phyloP scores from a whole-genome alignment of 306 rosid species.

The Trifolium subterraneum region DNA sequence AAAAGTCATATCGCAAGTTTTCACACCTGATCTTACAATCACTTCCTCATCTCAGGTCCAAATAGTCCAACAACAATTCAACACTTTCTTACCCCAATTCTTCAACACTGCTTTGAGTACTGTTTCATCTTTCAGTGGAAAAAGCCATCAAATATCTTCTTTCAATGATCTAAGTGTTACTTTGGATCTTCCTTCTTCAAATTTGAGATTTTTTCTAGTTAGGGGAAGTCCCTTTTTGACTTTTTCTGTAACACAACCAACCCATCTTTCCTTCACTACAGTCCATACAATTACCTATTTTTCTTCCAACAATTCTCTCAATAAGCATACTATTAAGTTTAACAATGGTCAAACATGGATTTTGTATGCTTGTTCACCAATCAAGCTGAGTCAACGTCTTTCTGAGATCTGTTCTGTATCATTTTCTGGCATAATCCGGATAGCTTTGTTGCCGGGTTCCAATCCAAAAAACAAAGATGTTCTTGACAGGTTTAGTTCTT shows the following conservation, averaged over 20 bases:
- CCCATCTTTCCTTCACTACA: neutral
- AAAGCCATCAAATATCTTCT: neutral
- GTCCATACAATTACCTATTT: neutral
- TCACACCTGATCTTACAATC: neutral
- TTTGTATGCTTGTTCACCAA: neutral
- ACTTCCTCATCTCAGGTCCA: too few species aligned
- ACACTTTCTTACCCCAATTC: too few species aligned
- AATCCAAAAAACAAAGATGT: neutral
- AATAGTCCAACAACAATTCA: too few species aligned
- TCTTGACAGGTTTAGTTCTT: slow-evolving; percentile 8
- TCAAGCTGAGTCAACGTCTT: neutral
- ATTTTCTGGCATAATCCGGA: neutral
- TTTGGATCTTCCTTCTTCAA: neutral
- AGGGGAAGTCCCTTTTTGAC: slow-evolving; percentile 1
- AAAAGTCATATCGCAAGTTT: neutral
- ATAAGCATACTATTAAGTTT: neutral
- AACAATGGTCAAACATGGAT: neutral
- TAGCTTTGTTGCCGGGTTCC: slow-evolving; percentile 11
- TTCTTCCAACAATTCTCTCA: neutral
- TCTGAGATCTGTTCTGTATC: neutral
- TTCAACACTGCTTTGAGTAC: too few species aligned
- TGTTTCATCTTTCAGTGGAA: neutral
- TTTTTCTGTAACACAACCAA: neutral
- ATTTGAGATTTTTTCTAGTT: neutral
- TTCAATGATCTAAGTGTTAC: neutral